Evolutionary conservation across 208 protist species (phyloP), one percentile per base, ranked within the genome.

Genomic region (Histomonas meleagridis): DNA sequence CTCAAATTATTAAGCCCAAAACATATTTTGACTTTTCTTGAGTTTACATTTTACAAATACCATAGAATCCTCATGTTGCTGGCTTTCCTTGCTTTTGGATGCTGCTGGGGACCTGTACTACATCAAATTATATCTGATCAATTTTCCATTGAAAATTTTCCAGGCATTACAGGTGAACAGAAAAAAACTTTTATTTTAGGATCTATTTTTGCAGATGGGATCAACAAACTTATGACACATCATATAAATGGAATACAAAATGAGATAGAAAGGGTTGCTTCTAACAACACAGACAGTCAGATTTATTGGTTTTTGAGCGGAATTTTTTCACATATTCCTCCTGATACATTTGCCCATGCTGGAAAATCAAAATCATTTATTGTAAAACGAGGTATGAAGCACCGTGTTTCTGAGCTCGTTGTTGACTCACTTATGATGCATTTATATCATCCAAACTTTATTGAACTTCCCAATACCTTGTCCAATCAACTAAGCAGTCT

Each of bases 231-330:
- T 32, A 86, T 86, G 14, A 51, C 76, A 5, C 76, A 86, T 35
- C 38, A 28, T 16, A 46, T 55, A 28, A 23, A 14, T 9, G 46
- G 40, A 0, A 32, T 86, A 32, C 10, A 23, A 4, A 55, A 46
- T 21, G 32, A 43, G 38, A 18, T 86, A 16, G 55, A 86, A 55
- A 26, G 16, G 1, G 38, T 86, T 10, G 40, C 32, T 9, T n/a
- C n/a, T n/a, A n/a, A n/a, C n/a, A 40, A 86, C 16, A 5, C 40
- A 38, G 40, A 86, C 9, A 55, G 46, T 38, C 26, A 86, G 4
- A 9, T 86, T 48, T 86, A 86, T 38, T 86, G 76, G 76, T 86
- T 86, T 35, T 86, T 86, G n/a, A 43, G 51, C 1, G 76, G 76
- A 51, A 86, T 46, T 53, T 86, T 55, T 86, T 9, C 76, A 21